These are phyloP conservation scores for Parastagonospora nodorum DNA, from an alignment of 2,329 filamentous ascomycete species.

Conservation along the genomic window DNA sequence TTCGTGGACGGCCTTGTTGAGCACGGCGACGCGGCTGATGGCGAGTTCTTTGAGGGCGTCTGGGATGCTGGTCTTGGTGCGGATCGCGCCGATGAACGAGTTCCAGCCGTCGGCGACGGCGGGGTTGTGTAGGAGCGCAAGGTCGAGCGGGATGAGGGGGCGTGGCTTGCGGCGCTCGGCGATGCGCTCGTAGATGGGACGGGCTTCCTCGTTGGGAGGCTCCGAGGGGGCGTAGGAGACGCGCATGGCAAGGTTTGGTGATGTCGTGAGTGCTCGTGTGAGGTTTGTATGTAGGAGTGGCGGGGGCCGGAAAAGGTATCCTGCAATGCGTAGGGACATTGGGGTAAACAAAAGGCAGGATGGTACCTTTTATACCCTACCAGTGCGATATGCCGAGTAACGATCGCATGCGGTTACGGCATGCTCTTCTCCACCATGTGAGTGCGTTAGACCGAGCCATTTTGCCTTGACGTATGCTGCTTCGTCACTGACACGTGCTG, in stretches of 20 bases:
- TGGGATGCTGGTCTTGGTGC: conserved; percentile 58
- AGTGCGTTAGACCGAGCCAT: not conserved
- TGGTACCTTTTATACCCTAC: not conserved
- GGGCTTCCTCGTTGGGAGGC: conserved; percentile 53
- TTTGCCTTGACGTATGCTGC: too few relatives aligned
- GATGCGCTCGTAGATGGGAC: conserved; percentile 57
- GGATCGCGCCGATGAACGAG: conserved; percentile 62
- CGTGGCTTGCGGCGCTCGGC: conserved; percentile 58
- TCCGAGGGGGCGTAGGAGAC: conserved; percentile 60
- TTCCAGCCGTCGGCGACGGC: conserved; percentile 64
- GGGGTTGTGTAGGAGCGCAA: conserved; percentile 61
- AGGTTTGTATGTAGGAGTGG: not conserved
- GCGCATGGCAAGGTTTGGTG: conserved; percentile 53
- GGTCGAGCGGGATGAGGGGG: conserved; percentile 60
- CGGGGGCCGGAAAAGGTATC: not conserved
- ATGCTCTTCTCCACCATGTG: not conserved
- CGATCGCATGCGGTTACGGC: not conserved
- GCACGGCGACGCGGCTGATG: conserved; percentile 80
- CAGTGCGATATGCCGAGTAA: not conserved
- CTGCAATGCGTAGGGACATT: not conserved
- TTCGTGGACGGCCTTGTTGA: conserved; percentile 85
- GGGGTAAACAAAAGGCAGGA: not conserved
- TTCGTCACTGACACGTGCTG: not conserved
- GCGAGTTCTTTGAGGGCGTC: conserved; percentile 71
- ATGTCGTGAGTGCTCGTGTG: conserved; percentile 8